Evolutionary conservation across 2,329 filamentous ascomycete genomes (phyloP).

Genomic region (Penicillium griseofulvum): DNA sequence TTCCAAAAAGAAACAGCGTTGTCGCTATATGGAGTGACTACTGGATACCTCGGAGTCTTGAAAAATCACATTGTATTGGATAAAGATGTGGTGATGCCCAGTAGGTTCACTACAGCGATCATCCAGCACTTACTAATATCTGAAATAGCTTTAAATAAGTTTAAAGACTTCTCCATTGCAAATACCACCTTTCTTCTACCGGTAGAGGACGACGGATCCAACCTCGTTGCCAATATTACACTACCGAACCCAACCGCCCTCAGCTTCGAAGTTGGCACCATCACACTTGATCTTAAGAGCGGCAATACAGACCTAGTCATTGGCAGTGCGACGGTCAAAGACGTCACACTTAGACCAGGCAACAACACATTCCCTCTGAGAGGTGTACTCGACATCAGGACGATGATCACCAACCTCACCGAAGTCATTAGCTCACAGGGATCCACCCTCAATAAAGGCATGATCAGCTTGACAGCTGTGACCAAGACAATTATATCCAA

Average conservation of each 20-base stretch:
- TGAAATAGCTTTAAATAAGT: constrained; percentile 18
- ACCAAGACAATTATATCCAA: constrained; percentile 15
- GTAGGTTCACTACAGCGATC: not conserved
- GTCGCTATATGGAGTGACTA: constrained; percentile 12
- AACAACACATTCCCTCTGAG: constrained; percentile 21
- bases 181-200: constrained; percentile 21
- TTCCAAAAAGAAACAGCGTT: constrained; percentile 17
- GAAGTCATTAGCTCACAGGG: constrained; percentile 17
- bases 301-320: constrained; percentile 13
- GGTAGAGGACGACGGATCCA: constrained; percentile 19
- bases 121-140: not conserved
- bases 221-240: constrained; percentile 21
- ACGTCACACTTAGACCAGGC: constrained; percentile 19
- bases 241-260: constrained; percentile 23
- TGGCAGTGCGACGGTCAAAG: constrained; percentile 18
- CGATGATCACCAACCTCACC: constrained; percentile 13
- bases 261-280: constrained; percentile 21
- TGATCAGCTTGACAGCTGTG: constrained; percentile 14
- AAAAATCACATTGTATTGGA: constrained; percentile 21
- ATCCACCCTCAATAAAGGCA: constrained; percentile 9
- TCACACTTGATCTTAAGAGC: constrained; percentile 22
- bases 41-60: constrained; percentile 19
- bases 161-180: constrained; percentile 19
- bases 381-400: constrained; percentile 17
- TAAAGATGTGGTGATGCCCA: constrained; percentile 16